These are phyloP conservation scores for Microglena sp. DNA, from an alignment of 139 green algal species.

Conservation along the genomic window DNA sequence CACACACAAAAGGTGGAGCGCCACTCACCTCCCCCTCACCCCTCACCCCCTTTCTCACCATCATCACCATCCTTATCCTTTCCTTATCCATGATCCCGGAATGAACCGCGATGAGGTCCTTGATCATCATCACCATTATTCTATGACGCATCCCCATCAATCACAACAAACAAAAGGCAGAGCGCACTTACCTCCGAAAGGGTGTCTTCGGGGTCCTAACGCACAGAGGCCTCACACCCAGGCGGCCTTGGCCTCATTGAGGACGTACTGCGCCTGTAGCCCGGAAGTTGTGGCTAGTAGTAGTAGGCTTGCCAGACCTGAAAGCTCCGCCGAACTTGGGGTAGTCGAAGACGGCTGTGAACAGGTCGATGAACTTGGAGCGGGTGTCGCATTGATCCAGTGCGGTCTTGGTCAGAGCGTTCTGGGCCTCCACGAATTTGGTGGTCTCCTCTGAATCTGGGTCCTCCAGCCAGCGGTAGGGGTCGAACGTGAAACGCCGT, in stretches of 20 bases:
- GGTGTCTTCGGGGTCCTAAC: too few relatives aligned
- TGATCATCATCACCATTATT: too few relatives aligned
- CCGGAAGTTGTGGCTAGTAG: constrained; percentile 46
- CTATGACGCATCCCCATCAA: too few relatives aligned
- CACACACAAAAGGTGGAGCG: too few relatives aligned
- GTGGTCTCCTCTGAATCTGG: constrained; percentile 62
- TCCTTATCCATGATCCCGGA: too few relatives aligned
- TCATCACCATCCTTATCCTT: too few relatives aligned
- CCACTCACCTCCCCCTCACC: too few relatives aligned
- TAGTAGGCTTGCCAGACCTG: constrained; percentile 59
- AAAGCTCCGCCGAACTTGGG: constrained; percentile 58
- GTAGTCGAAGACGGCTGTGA: constrained; percentile 66
- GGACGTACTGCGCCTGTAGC: constrained; percentile 74
- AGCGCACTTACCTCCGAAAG: too few relatives aligned
- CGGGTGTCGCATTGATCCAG: constrained; percentile 55
- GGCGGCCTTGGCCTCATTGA: constrained; percentile 61
- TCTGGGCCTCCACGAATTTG: constrained; percentile 76
- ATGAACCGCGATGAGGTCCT: too few relatives aligned
- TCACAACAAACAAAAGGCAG: too few relatives aligned
- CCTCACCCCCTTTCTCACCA: too few relatives aligned
- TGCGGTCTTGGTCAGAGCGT: constrained; percentile 59
- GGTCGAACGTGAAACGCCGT: constrained; percentile 61
- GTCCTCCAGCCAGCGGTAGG: constrained; percentile 84
- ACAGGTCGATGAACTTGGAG: constrained; percentile 52
- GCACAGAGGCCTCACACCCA: constrained; percentile 44